A percentile compares a stretch with the other conserved stretches of the same genome.
Evolutionary conservation across 2,329 filamentous ascomycete species (phyloP).

Genomic region (Trichoderma endophyticum): DNA sequence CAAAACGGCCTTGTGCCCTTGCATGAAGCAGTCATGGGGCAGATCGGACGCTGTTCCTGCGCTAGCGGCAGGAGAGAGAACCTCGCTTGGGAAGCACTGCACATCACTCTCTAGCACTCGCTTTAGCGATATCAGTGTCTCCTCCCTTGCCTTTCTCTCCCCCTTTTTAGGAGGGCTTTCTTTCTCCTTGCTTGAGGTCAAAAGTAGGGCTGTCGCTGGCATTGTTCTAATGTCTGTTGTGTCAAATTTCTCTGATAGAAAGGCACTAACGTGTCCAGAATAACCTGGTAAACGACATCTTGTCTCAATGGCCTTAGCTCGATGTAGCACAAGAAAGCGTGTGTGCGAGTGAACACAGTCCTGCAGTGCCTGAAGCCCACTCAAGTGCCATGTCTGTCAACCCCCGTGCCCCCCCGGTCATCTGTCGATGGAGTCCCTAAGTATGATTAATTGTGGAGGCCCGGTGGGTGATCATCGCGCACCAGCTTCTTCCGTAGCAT

Average conservation of each 20-base stretch:
- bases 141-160: neutral
- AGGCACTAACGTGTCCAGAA: neutral
- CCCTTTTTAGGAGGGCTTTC: neutral
- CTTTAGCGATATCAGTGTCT: neutral
- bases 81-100: constrained; percentile 10
- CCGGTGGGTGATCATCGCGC: neutral
- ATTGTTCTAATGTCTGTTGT: too few relatives aligned
- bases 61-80: constrained; percentile 4
- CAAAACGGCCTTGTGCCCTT: neutral
- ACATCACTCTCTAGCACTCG: constrained; percentile 10
- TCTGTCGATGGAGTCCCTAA: neutral
- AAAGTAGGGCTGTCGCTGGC: neutral
- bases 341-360: neutral
- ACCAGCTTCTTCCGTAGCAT: neutral
- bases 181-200: neutral
- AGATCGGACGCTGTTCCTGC: constrained; percentile 18
- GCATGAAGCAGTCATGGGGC: constrained; percentile 1
- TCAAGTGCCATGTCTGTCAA: neutral
- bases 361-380: neutral
- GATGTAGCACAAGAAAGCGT: neutral
- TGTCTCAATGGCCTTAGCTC: neutral
- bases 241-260: neutral
- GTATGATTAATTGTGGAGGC: constrained; percentile 10
- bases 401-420: neutral
- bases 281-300: neutral